A percentile compares a stretch with the other conserved stretches of the same genome.
phyloP scores from a whole-genome alignment of 805 yeast species.

The Lipomyces lipofer region DNA sequence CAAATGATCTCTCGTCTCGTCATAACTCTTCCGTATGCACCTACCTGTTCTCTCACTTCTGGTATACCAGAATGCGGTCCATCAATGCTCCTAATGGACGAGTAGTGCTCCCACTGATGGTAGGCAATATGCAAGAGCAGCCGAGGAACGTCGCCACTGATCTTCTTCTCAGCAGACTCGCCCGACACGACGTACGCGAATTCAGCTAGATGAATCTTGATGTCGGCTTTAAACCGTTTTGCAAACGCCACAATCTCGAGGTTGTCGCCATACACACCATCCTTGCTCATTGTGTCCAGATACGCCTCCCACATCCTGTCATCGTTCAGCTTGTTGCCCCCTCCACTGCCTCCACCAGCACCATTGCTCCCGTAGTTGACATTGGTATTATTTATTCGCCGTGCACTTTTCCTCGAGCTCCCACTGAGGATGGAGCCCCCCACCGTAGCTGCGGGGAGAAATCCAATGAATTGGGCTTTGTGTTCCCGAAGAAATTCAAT shows the following conservation, averaged over 20 bases:
- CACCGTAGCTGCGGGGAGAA: slow-evolving; percentile 15
- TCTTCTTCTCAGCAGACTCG: not conserved
- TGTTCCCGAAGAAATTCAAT: slow-evolving; percentile 40
- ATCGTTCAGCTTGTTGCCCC: not conserved
- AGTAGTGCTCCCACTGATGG: slow-evolving; percentile 48
- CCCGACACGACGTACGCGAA: slow-evolving; percentile 40
- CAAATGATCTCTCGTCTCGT: not conserved
- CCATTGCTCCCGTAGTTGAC: not conserved
- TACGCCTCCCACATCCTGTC: slow-evolving; percentile 41
- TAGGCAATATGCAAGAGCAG: slow-evolving; percentile 42
- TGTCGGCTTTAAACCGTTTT: slow-evolving; percentile 36
- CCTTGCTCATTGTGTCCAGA: slow-evolving; percentile 40
- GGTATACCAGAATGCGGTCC: slow-evolving; percentile 44
- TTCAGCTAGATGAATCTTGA: slow-evolving; percentile 44
- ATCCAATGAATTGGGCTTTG: slow-evolving; percentile 35
- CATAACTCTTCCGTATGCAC: slow-evolving; percentile 3
- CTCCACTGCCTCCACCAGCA: not conserved
- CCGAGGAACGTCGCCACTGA: not conserved
- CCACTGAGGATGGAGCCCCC: slow-evolving; percentile 8
- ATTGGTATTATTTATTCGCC: slow-evolving; percentile 8
- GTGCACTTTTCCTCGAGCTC: slow-evolving; percentile 14
- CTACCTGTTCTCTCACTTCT: slow-evolving; percentile 26
- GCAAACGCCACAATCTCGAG: slow-evolving; percentile 47
- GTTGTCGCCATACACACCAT: slow-evolving; percentile 46
- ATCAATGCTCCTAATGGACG: slow-evolving; percentile 42